A percentile compares a stretch with the other conserved stretches of the same genome.
Evolutionary conservation across 129 eudicot genomes (phyloP).

Genomic region (Flaveria ramosissima): DNA sequence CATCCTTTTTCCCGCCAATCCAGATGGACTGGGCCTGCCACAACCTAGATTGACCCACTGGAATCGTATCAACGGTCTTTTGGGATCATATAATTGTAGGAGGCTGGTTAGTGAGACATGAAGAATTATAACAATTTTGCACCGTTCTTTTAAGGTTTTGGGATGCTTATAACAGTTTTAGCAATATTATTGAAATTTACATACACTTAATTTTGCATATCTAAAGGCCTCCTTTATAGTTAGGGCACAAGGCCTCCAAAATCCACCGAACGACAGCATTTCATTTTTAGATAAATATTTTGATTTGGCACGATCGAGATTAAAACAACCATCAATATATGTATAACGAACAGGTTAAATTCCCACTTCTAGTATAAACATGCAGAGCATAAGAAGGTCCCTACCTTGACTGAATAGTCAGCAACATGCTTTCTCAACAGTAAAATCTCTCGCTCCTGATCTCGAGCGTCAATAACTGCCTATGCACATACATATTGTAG

Average conservation of each 20-base stretch:
- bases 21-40: too few species aligned
- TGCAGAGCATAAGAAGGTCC: background rate
- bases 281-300: background rate
- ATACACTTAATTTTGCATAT: background rate
- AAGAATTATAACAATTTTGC: background rate
- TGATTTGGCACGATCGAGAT: background rate
- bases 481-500: slow-evolving; percentile 13
- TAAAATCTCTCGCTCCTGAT: slow-evolving; percentile 73
- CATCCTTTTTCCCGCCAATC: too few species aligned
- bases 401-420: slow-evolving; percentile 77
- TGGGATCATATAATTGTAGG: background rate
- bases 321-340: background rate
- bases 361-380: background rate
- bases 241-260: background rate
- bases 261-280: background rate
- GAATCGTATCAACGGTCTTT: too few species aligned
- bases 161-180: background rate
- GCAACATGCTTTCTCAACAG: slow-evolving; percentile 68
- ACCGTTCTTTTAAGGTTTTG: background rate
- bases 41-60: too few species aligned
- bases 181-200: background rate
- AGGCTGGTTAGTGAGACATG: background rate
- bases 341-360: background rate
- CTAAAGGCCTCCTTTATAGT: background rate
- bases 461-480: slow-evolving; percentile 60